Conservation (phyloP, 2,329 filamentous ascomycete species). For the Cordyceps fumosorosea region DNA sequence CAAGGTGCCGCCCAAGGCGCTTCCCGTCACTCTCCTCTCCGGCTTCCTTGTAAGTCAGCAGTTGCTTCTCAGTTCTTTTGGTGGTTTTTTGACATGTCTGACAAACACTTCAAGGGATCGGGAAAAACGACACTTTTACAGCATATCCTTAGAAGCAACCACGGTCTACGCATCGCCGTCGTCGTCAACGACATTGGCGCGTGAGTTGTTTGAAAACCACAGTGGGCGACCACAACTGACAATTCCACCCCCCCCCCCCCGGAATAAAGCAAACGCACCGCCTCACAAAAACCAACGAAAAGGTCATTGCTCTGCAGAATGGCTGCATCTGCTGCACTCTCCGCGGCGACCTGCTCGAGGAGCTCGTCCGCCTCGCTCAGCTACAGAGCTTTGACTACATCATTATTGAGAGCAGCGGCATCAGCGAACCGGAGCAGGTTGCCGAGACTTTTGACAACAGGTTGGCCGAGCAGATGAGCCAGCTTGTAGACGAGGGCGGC, state of each 20-base stretch:
- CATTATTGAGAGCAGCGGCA: constrained; percentile 64
- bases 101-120: constrained; percentile 41
- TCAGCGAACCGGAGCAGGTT: constrained; percentile 67
- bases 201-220: constrained; percentile 26
- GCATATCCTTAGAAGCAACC: constrained; percentile 60
- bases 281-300: constrained; percentile 53
- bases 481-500: constrained; percentile 25
- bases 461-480: constrained; percentile 41
- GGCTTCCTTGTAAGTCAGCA: constrained; percentile 44
- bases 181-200: constrained; percentile 68
- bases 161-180: constrained; percentile 62
- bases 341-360: constrained; percentile 62
- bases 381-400: constrained; percentile 63
- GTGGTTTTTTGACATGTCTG: background rate
- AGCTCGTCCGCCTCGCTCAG: constrained; percentile 57
- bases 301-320: constrained; percentile 62
- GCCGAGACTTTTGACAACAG: constrained; percentile 63
- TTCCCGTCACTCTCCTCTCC: constrained; percentile 55
- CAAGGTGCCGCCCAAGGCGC: constrained; percentile 20
- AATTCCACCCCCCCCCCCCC: no score
- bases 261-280: constrained; percentile 50
- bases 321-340: constrained; percentile 73
- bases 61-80: background rate
- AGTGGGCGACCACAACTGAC: background rate
- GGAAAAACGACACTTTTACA: constrained; percentile 67